Percentiles rank a stretch among this genome's conserved stretches.
Conservation (phyloP, 2,329 filamentous ascomycete species). For the Trichoderma semiorbis region DNA sequence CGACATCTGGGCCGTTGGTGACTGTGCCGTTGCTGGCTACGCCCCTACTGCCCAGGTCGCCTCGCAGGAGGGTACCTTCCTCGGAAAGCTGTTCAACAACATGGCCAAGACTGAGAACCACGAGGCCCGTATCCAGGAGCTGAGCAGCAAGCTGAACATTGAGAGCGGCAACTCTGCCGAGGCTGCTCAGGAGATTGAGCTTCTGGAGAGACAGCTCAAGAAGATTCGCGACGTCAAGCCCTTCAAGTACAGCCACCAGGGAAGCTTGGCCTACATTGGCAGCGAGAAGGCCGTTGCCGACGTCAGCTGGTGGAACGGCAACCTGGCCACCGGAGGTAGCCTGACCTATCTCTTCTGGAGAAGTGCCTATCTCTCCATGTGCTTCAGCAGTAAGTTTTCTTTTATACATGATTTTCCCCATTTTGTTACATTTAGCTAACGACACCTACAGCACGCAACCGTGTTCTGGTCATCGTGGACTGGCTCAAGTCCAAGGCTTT, state of each 20-base stretch:
- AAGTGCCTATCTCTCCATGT: constrained; percentile 98
- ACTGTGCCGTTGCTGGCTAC: constrained; percentile 96
- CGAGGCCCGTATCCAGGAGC: constrained; percentile 68
- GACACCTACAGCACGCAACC: constrained; percentile 70
- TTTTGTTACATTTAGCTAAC: not conserved
- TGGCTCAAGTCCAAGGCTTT: constrained; percentile 98
- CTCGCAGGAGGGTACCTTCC: constrained; percentile 90
- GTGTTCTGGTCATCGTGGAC: constrained; percentile 86
- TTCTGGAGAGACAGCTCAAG: constrained; percentile 79
- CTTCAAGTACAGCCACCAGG: constrained; percentile 98
- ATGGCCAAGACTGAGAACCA: constrained; percentile 92
- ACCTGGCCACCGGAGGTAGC: constrained; percentile 87
- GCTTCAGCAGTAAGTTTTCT: constrained; percentile 83
- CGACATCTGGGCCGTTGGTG: constrained; percentile 96
- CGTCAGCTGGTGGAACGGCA: constrained; percentile 95
- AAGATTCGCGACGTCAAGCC: constrained; percentile 93
- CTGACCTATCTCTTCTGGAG: constrained; percentile 98
- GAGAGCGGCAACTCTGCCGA: constrained; percentile 65
- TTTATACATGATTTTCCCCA: constrained; percentile 30
- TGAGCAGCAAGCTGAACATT: constrained; percentile 61
- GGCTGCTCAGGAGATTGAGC: constrained; percentile 71
- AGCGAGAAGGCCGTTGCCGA: constrained; percentile 97
- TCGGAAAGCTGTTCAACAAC: constrained; percentile 95
- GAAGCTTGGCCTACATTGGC: constrained; percentile 94
- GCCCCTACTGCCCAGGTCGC: constrained; percentile 97